These are phyloP conservation scores for Epichloe scottii DNA, from an alignment of 2,329 filamentous ascomycete genomes.

Conservation along the genomic window DNA sequence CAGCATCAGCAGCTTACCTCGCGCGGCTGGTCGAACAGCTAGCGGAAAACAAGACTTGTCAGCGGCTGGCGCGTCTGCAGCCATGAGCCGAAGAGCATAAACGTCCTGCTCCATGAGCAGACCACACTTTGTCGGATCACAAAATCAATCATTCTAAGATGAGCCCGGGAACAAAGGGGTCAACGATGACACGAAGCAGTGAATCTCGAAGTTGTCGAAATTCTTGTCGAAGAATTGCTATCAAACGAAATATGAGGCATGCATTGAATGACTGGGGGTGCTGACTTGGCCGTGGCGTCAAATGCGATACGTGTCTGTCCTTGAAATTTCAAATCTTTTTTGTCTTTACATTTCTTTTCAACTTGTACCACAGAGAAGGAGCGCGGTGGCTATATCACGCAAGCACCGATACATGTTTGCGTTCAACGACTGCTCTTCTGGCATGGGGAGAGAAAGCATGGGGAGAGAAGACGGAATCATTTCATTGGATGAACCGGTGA, in stretches of 20 bases:
- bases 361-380: slow-evolving; percentile 1
- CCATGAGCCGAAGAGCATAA: slow-evolving; percentile 42
- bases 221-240: not conserved
- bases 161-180: not conserved
- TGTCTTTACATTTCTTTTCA: not conserved
- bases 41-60: slow-evolving; percentile 48
- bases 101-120: not conserved
- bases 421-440: not conserved
- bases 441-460: not conserved
- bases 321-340: not conserved
- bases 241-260: not conserved
- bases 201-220: not conserved
- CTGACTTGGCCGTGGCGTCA: not conserved
- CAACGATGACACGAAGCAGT: not conserved
- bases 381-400: not conserved
- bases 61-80: slow-evolving; percentile 44
- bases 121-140: not conserved
- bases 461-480: not conserved
- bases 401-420: not conserved
- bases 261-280: not conserved
- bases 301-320: not conserved
- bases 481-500: not conserved
- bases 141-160: not conserved
- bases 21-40: slow-evolving; percentile 42
- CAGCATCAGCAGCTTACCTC: slow-evolving; percentile 40